Conservation (phyloP, 1,139 yeast genomes). For the Lodderomyces theae region DNA sequence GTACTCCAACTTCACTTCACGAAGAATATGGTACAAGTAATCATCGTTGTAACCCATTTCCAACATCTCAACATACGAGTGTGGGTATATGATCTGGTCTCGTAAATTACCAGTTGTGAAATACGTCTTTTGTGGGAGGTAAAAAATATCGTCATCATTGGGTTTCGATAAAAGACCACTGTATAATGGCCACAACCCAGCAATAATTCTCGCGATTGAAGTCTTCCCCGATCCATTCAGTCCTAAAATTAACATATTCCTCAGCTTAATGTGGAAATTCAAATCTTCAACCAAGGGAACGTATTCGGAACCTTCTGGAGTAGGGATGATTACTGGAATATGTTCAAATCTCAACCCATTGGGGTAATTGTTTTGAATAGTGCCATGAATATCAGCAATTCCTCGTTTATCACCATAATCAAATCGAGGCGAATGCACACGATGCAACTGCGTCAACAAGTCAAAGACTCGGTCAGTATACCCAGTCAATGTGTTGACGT, state of each 20-base stretch:
- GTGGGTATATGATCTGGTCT: conserved; percentile 86
- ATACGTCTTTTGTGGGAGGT: conserved; percentile 81
- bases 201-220: conserved; percentile 77
- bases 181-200: conserved; percentile 92
- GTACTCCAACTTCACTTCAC: conserved; percentile 79
- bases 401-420: conserved; percentile 59
- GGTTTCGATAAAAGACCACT: conserved; percentile 82
- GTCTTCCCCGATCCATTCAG: conserved; percentile 91
- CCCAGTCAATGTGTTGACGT: conserved; percentile 87
- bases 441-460: conserved; percentile 71
- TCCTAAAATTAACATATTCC: conserved; percentile 78
- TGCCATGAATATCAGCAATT: conserved; percentile 65
- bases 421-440: conserved; percentile 72
- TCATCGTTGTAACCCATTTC: conserved; percentile 70
- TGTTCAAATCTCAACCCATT: conserved; percentile 80
- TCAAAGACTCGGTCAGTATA: conserved; percentile 84
- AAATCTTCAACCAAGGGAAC: conserved; percentile 54
- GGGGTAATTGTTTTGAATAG: conserved; percentile 69
- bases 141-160: conserved; percentile 64
- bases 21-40: conserved; percentile 63
- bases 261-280: conserved; percentile 63
- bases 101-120: conserved; percentile 76
- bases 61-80: conserved; percentile 74
- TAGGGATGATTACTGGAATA: conserved; percentile 79
- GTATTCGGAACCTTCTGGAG: conserved; percentile 54